A percentile compares a stretch with the other conserved stretches of the same genome.
Conservation (phyloP, 2,329 filamentous ascomycete species). For the Elsinoe batatas region DNA sequence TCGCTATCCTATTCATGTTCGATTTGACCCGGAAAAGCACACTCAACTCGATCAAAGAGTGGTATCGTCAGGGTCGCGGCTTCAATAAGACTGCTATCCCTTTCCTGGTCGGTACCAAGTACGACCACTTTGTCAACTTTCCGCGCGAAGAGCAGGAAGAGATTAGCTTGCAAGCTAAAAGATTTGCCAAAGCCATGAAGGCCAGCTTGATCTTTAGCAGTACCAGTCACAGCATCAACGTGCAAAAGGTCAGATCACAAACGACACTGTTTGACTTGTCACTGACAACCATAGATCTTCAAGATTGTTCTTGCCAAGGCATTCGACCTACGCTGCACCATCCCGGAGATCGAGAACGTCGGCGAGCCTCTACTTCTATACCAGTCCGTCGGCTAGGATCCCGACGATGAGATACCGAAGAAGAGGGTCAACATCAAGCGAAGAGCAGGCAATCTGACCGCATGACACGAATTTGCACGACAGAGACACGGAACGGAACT, state of each 20-base stretch:
- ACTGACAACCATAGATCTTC: conserved; percentile 62
- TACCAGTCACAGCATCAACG: conserved; percentile 98
- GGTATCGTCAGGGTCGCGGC: conserved; percentile 93
- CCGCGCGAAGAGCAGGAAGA: conserved; percentile 95
- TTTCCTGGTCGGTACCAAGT: conserved; percentile 93
- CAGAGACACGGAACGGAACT: conserved; percentile 5
- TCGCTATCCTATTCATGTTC: conserved; percentile 99
- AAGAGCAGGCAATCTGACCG: neutral
- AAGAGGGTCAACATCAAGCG: neutral
- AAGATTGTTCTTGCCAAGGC: conserved; percentile 98
- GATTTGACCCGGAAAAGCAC: conserved; percentile 97
- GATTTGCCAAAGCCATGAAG: conserved; percentile 97
- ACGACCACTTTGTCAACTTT: conserved; percentile 99
- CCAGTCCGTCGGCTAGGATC: conserved; percentile 33
- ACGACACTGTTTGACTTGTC: neutral
- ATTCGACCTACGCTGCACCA: conserved; percentile 97
- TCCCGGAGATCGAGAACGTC: conserved; percentile 96
- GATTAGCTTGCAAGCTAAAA: conserved; percentile 91
- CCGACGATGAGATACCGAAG: neutral
- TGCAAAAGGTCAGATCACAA: conserved; percentile 69
- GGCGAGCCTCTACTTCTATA: conserved; percentile 93
- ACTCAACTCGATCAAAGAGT: conserved; percentile 98
- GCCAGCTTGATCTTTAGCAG: conserved; percentile 96
- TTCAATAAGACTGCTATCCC: conserved; percentile 99
- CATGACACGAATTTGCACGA: conserved; percentile 12